Base-by-base conservation (phyloP, 2,329 filamentous ascomycete species). In the Aspergillus eucalypticola region DNA sequence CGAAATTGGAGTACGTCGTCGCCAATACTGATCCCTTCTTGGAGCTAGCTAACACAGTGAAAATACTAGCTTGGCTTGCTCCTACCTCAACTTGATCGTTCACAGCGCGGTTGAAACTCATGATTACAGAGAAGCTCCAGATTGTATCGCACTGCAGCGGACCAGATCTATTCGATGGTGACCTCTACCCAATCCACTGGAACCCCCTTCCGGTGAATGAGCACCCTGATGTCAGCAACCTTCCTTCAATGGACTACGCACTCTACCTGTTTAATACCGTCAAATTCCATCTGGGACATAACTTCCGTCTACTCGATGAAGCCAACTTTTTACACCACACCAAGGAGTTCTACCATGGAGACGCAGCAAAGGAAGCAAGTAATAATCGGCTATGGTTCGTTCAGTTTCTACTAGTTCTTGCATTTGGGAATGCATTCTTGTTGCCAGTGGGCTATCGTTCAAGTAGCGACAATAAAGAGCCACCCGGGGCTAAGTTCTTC, bases 1-100 rank as follows among this genome's bases (percentile, higher is more conserved):
- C 60, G 60, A 2, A 71, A 69, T 11, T 79, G 76, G 76, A 76
- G 76, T 79, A 56, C 57, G 74, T 48, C 19, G 21, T 7, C 42
- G 35, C 1, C 8, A 19, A 10, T n/a, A 49, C 29, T 19, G 8
- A 55, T 27, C 3, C 15, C 8, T 15, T 15, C 32, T 35, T 35
- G 10, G 11, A 13, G 5, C 10, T 42, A 5, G n/a, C 29, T 29
- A 21, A 25, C 17, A 21, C 29, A 5, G 35, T 57, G 32, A 15
- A 15, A 35, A 11, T 15, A 35, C 11, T 54, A 66, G 67, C 64
- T 27, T 69, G 67, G 67, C 54, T 69, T 13, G 66, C 68, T 1
- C 67, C 67, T 0, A 61, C 66, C 2, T 70, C 68, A 2, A 42
- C 63, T 13, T 70, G 68, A 67, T 70, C 67, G 11, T 64, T 70